phyloP scores from a whole-genome alignment of 768 basidiomycete species.

The Lepiota brunneoincarnata region DNA sequence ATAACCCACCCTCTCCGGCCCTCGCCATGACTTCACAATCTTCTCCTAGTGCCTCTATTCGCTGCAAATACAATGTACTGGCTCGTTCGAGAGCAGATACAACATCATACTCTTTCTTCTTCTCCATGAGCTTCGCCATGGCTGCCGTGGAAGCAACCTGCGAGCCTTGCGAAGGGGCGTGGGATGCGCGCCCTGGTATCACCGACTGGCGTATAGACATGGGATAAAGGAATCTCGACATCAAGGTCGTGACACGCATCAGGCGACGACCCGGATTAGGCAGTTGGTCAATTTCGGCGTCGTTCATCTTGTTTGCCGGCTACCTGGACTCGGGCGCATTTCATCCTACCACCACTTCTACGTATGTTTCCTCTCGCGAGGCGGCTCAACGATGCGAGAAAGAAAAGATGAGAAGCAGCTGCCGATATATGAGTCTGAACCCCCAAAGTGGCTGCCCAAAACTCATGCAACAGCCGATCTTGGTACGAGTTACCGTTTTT shows the following conservation, averaged over 20 bases:
- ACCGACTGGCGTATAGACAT: constrained; percentile 54
- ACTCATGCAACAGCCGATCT: constrained; percentile 67
- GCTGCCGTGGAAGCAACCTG: constrained; percentile 47
- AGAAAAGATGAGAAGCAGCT: constrained; percentile 34
- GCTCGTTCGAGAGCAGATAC: constrained; percentile 70
- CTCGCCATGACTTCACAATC: constrained; percentile 79
- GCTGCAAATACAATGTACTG: constrained; percentile 59
- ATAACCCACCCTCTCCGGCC: constrained; percentile 59
- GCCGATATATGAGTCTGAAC: constrained; percentile 62
- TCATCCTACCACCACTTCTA: constrained; percentile 1
- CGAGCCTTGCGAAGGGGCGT: constrained; percentile 35
- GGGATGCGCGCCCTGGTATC: constrained; percentile 48
- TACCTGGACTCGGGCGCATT: constrained; percentile 8
- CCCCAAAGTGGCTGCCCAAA: constrained; percentile 72
- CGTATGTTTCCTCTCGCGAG: constrained; percentile 10
- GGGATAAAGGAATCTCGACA: neutral
- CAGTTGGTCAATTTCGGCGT: neutral
- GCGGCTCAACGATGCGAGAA: constrained; percentile 29
- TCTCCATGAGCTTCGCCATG: constrained; percentile 58
- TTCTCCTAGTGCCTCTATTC: constrained; percentile 65
- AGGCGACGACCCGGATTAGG: constrained; percentile 13
- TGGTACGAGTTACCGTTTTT: constrained; percentile 36
- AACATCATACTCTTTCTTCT: constrained; percentile 80
- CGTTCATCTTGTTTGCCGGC: neutral
- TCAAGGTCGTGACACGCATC: constrained; percentile 10